These are phyloP conservation scores for Fusarium sp. DNA, from an alignment of 2,329 filamentous ascomycete genomes.

Conservation along the genomic window DNA sequence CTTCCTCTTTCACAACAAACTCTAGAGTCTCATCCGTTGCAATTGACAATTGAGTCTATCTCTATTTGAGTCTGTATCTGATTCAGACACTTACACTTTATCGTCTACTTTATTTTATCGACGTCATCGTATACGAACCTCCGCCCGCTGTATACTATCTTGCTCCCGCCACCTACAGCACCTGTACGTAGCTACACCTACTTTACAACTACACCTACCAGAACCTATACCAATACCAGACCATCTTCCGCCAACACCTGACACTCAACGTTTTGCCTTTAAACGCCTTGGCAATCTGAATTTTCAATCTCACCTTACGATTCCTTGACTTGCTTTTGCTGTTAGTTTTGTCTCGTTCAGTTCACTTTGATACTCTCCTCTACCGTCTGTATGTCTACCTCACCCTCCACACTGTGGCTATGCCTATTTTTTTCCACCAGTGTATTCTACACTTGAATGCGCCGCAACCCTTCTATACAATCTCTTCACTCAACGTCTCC, in stretches of 20 bases:
- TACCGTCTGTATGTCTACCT: constrained; percentile 1
- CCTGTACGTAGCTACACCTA: constrained; percentile 1
- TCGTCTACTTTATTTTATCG: constrained; percentile 10
- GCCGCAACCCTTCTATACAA: constrained; percentile 32
- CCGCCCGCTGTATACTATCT: constrained; percentile 11
- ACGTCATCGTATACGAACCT: constrained; percentile 36
- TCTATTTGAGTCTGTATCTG: constrained; percentile 6
- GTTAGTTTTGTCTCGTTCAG: constrained; percentile 24
- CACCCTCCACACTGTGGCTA: constrained; percentile 24
- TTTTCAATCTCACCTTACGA: constrained; percentile 25
- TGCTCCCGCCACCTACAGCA: constrained; percentile 4
- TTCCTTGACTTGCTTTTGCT: constrained; percentile 19
- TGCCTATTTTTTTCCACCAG: constrained; percentile 28
- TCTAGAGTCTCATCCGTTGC: constrained; percentile 20
- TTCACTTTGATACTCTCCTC: not conserved
- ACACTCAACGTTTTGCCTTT: constrained; percentile 35
- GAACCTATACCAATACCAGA: constrained; percentile 21
- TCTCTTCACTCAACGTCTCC: constrained; percentile 19
- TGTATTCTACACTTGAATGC: constrained; percentile 32
- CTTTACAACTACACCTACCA: no score
- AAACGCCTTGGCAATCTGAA: constrained; percentile 40
- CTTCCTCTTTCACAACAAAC: constrained; percentile 33
- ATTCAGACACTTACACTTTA: constrained; percentile 7
- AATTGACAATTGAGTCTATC: constrained; percentile 15
- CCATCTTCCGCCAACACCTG: constrained; percentile 29